Evolutionary conservation across 1,284 basidiomycete species (phyloP), one percentile per base, ranked within the genome.

Genomic region (Termitomyces sp.): DNA sequence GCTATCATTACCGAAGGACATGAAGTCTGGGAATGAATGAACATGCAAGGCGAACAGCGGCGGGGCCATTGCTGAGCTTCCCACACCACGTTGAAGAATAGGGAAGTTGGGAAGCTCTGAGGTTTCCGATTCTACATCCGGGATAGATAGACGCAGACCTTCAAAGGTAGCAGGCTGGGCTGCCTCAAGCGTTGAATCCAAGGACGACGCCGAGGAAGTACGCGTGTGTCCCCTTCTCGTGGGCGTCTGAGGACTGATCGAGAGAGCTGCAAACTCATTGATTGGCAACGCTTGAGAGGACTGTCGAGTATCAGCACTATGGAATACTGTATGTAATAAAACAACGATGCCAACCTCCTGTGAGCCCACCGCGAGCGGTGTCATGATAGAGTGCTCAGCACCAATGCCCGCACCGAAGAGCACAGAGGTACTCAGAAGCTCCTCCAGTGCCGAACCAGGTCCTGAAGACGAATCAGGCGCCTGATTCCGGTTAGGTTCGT

Each of bases 101-200:
- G 67, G 62, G 40, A 67, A 57, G 33, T 58, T 67, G 66, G 62
- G 42, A 66, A 57, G 41, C 59, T 68, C 68, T 31, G 65, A 54
- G 51, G 65, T 65, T 31, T 58, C 60, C 36, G 63, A 56, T 53
- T 68, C 67, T 33, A 72, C 56, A 61, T 71, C 70, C 45, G 67
- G 67, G 26, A 73, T 60, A 55, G 66, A 70, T 38, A 75, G 63
- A 58, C 70, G 70, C 43, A 78, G 61, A 38, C 70, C 70, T 50
- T 78, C 78, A 45, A 80, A 70, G 17, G 78, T 72, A 28, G 71
- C 68, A 41, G 71, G 68, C 5, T 57, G 55, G 8, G 67, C 55
- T 5, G 74, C 61, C 61, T 81, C 79, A 19, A 82, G 82, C 1
- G 80, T 78, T 38, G 85, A 85, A 61, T 83, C 80, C 44, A 80